These are phyloP conservation scores for Avena insularis DNA, from an alignment of 176 grass and related monocot genomes.

Conservation along the genomic window DNA sequence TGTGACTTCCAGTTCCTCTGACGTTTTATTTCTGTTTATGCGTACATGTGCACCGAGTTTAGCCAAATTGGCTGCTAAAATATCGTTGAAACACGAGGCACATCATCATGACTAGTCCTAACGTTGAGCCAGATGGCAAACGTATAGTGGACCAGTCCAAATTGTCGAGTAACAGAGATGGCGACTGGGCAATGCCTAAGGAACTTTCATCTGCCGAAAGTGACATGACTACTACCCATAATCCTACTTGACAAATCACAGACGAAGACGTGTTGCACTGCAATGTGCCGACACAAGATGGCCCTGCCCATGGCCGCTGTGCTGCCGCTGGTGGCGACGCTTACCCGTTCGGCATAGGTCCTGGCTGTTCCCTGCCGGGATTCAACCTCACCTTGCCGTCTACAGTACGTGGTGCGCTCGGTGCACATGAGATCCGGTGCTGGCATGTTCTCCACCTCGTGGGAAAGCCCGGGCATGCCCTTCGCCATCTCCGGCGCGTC, in stretches of 20 bases:
- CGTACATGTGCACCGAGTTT: neutral
- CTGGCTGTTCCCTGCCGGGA: neutral
- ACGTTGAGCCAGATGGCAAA: neutral
- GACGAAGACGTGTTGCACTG: neutral
- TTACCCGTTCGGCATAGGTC: slow-evolving; percentile 33
- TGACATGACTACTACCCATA: neutral
- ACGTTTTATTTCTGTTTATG: neutral
- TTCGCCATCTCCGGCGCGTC: slow-evolving; percentile 9
- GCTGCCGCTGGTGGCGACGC: slow-evolving; percentile 2
- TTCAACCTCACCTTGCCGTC: slow-evolving; percentile 37
- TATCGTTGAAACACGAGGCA: neutral
- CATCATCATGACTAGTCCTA: neutral
- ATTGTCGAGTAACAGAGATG: neutral
- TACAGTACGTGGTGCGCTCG: neutral
- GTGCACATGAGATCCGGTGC: neutral
- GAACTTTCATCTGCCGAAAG: neutral
- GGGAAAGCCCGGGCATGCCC: slow-evolving; percentile 9
- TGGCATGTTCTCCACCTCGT: neutral
- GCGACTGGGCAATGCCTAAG: neutral
- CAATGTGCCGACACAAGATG: neutral
- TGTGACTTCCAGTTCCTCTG: neutral
- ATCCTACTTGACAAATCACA: neutral
- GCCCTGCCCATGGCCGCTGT: neutral
- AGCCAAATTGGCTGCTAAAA: neutral
- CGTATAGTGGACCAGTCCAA: neutral